These are phyloP conservation scores for Papilionanthe hybrid DNA, from an alignment of 116 monocot species.

Conservation along the genomic window DNA sequence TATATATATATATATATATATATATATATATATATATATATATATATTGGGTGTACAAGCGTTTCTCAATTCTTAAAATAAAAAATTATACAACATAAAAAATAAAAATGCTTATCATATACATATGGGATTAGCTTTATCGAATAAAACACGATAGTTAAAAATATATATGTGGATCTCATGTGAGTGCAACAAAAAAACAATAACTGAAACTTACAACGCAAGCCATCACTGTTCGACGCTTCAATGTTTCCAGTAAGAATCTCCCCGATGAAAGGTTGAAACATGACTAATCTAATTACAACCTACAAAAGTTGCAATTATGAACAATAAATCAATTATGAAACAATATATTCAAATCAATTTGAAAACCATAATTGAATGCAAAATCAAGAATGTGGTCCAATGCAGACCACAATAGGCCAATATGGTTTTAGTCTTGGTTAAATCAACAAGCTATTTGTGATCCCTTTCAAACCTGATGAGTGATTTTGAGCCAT, in stretches of 20 bases:
- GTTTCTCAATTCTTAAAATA: neutral
- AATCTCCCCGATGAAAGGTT: slow-evolving; percentile 69
- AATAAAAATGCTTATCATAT: neutral
- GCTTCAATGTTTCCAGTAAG: slow-evolving; percentile 59
- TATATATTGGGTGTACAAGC: neutral
- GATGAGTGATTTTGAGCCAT: neutral
- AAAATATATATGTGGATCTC: neutral
- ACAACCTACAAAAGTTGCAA: slow-evolving; percentile 41
- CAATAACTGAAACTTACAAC: slow-evolving; percentile 27
- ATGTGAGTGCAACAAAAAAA: neutral
- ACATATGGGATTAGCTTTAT: neutral
- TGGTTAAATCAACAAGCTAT: neutral
- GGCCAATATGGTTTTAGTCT: neutral
- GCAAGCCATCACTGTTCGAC: slow-evolving; percentile 61
- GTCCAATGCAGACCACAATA: neutral
- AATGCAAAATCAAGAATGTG: slow-evolving; percentile 9
- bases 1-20: too few species aligned
- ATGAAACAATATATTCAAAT: neutral
- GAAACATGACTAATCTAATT: slow-evolving; percentile 72
- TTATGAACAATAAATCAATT: neutral
- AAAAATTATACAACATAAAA: neutral
- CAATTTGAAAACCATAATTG: neutral
- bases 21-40: too few species aligned
- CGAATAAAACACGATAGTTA: neutral
- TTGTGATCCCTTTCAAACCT: neutral